These are phyloP conservation scores for Hericium rajendrae DNA, from an alignment of 768 basidiomycete species.

Conservation along the genomic window DNA sequence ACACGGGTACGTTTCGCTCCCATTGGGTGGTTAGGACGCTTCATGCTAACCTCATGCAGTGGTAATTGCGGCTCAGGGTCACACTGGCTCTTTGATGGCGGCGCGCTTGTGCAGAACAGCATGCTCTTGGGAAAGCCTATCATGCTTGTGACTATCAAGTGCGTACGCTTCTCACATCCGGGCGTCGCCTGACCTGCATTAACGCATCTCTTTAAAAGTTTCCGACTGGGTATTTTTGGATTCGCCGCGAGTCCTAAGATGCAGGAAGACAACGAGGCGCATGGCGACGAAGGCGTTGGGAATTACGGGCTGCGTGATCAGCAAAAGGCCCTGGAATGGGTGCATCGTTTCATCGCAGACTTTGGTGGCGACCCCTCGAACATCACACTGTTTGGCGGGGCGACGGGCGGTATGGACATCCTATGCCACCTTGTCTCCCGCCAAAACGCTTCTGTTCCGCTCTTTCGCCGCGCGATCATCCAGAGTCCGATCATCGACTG, in stretches of 20 bases:
- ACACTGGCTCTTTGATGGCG: conserved; percentile 71
- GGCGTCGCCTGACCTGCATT: neutral
- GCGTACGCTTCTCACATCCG: conserved; percentile 23
- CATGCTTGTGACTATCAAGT: conserved; percentile 72
- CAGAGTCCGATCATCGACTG: conserved; percentile 62
- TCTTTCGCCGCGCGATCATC: conserved; percentile 69
- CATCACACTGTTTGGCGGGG: conserved; percentile 25
- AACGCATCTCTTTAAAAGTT: conserved; percentile 31
- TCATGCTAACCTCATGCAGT: conserved; percentile 19
- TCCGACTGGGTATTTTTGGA: conserved; percentile 68
- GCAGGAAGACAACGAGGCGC: conserved; percentile 53
- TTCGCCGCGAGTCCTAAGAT: conserved; percentile 61
- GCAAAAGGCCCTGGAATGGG: conserved; percentile 39
- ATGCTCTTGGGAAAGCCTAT: conserved; percentile 53
- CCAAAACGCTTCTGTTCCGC: conserved; percentile 45
- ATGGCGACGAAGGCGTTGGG: conserved; percentile 62
- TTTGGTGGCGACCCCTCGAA: conserved; percentile 41
- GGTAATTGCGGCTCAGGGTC: conserved; percentile 67
- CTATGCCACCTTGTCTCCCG: conserved; percentile 44
- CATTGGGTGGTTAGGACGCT: neutral
- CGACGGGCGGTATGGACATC: conserved; percentile 26
- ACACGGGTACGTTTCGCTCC: conserved; percentile 52
- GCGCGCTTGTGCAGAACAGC: conserved; percentile 60
- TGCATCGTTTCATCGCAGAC: conserved; percentile 37
- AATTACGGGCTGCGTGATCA: conserved; percentile 52